phyloP scores from a whole-genome alignment of 768 basidiomycete genomes.

The Boletus rubescentipes region DNA sequence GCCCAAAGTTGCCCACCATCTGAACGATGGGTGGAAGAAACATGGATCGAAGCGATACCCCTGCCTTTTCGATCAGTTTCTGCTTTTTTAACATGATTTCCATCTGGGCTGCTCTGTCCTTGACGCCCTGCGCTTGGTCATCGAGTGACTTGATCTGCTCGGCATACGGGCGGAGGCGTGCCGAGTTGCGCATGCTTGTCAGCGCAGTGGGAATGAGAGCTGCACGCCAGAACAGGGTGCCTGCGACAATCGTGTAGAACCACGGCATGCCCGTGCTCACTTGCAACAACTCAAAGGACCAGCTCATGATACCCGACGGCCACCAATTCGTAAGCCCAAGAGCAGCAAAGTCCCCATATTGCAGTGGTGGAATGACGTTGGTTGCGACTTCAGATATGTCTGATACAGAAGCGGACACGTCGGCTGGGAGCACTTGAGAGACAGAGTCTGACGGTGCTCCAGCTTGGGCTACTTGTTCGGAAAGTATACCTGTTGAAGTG shows the following conservation, averaged over 20 bases:
- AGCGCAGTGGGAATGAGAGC: slow-evolving; percentile 62
- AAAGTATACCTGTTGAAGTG: neutral
- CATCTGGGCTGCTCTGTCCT: slow-evolving; percentile 43
- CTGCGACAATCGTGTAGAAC: slow-evolving; percentile 78
- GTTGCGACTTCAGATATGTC: slow-evolving; percentile 22
- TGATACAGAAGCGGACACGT: slow-evolving; percentile 7
- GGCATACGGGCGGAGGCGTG: slow-evolving; percentile 38
- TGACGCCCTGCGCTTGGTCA: slow-evolving; percentile 34
- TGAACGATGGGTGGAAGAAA: slow-evolving; percentile 64
- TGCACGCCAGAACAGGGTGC: slow-evolving; percentile 60
- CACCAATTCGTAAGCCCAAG: slow-evolving; percentile 66
- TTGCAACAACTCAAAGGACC: slow-evolving; percentile 66
- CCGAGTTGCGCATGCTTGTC: slow-evolving; percentile 53
- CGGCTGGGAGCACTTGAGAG: slow-evolving; percentile 5
- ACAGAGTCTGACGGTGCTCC: slow-evolving; percentile 5
- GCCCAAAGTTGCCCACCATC: slow-evolving; percentile 69
- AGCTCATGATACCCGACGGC: slow-evolving; percentile 62
- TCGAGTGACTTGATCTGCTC: slow-evolving; percentile 55
- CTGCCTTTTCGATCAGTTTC: slow-evolving; percentile 59
- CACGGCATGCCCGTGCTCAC: slow-evolving; percentile 73
- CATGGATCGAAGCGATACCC: slow-evolving; percentile 57
- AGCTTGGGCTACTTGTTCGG: neutral
- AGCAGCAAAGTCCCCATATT: slow-evolving; percentile 70
- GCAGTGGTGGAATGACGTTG: slow-evolving; percentile 46
- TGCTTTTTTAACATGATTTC: slow-evolving; percentile 45